Conservation (phyloP, 208 protist genomes). For the Acanthamoeba culbertsoni region DNA sequence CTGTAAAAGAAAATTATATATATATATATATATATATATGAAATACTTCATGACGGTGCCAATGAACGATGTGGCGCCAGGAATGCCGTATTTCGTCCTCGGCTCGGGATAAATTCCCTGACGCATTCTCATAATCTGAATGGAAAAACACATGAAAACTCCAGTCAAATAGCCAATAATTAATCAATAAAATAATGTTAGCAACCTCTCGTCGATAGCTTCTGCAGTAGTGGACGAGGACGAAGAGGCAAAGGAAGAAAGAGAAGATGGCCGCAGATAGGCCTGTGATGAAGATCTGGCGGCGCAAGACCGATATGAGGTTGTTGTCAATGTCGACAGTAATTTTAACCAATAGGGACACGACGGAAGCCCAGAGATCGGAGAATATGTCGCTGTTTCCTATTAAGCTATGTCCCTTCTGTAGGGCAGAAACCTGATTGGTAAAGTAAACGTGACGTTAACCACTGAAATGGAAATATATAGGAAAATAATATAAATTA, state of each 20-base stretch:
- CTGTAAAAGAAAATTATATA: neutral
- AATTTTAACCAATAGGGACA: neutral
- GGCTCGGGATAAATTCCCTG: neutral
- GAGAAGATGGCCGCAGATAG: neutral
- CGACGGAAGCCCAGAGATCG: neutral
- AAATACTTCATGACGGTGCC: neutral
- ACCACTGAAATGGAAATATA: neutral
- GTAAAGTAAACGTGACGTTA: neutral
- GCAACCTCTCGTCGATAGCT: neutral
- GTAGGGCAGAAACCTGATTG: neutral
- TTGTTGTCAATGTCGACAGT: neutral
- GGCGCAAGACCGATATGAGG: neutral
- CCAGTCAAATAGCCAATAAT: neutral
- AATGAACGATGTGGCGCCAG: neutral
- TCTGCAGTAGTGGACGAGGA: slow-evolving; percentile 2
- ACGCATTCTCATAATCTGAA: neutral
- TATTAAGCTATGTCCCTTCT: neutral
- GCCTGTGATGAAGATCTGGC: neutral
- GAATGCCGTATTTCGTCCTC: neutral
- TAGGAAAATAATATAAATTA: neutral
- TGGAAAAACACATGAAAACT: neutral
- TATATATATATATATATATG: neutral
- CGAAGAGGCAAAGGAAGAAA: neutral
- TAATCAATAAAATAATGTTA: neutral
- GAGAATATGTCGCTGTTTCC: neutral